Percentiles rank a stretch among this genome's conserved stretches.
These are phyloP conservation scores for Scedosporium apiospermum DNA, from an alignment of 2,329 filamentous ascomycete genomes.

Conservation along the genomic window DNA sequence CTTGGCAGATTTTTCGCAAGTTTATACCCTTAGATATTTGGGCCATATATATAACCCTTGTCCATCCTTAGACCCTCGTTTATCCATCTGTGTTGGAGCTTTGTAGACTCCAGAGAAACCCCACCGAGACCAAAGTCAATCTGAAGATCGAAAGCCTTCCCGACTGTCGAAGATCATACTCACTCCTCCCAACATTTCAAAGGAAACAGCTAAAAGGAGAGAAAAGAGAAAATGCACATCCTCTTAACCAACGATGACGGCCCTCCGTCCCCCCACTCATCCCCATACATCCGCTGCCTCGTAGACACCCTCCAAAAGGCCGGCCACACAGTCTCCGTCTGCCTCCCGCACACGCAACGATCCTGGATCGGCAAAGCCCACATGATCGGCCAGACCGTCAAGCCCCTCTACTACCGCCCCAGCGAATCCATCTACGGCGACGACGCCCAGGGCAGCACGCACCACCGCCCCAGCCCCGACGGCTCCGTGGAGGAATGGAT, in stretches of 20 bases:
- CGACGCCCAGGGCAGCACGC: conserved; percentile 52
- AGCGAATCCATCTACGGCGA: conserved; percentile 29
- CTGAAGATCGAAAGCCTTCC: not conserved
- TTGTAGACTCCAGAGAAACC: not conserved
- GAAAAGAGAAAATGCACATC: conserved; percentile 42
- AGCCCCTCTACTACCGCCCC: conserved; percentile 72
- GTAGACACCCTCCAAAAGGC: conserved; percentile 60
- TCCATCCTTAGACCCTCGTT: not conserved
- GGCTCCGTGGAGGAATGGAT: conserved; percentile 66
- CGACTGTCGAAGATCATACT: not conserved
- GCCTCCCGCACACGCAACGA: conserved; percentile 81
- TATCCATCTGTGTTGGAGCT: not conserved
- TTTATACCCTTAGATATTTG: too few relatives aligned
- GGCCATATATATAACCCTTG: not conserved
- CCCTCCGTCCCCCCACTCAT: conserved; percentile 66
- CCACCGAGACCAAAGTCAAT: not conserved
- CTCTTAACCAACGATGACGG: conserved; percentile 72
- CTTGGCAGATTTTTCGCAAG: too few relatives aligned
- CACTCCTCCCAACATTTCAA: not conserved
- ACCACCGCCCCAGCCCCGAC: conserved; percentile 44
- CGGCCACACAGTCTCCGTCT: conserved; percentile 83
- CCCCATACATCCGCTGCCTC: conserved; percentile 70
- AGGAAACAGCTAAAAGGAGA: not conserved
- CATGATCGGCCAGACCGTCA: conserved; percentile 81
- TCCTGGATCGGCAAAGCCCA: conserved; percentile 99